Evolutionary conservation across 768 basidiomycete species (phyloP).

Genomic region (Saitozyma podzolica): DNA sequence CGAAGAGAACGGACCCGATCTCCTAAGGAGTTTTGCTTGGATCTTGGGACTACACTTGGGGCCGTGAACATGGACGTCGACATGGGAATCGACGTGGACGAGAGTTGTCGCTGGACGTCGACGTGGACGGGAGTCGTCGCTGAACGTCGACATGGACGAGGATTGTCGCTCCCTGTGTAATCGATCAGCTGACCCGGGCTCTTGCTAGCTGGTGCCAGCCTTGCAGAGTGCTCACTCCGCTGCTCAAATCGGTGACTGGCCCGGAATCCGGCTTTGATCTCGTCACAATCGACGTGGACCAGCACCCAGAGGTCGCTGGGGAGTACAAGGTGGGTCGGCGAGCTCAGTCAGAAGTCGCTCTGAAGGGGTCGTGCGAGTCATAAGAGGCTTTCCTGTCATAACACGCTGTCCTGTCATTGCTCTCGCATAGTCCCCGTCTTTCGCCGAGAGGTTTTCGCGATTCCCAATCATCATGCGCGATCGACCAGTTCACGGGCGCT

Average conservation of each 20-base stretch:
- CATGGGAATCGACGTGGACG: too few species aligned
- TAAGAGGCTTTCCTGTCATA: too few species aligned
- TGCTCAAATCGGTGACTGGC: slow-evolving; percentile 34
- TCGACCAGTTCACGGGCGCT: not conserved
- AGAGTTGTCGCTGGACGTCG: too few species aligned
- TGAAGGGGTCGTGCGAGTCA: not conserved
- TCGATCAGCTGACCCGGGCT: not conserved
- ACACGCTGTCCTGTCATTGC: too few species aligned
- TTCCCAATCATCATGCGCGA: not conserved
- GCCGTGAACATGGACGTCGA: too few species aligned
- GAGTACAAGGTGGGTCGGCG: slow-evolving; percentile 37
- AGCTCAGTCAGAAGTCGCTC: not conserved
- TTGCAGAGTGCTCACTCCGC: slow-evolving; percentile 43
- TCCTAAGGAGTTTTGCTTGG: not conserved
- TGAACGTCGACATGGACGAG: too few species aligned
- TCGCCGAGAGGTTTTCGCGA: too few species aligned
- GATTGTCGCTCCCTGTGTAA: too few species aligned
- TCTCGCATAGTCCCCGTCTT: too few species aligned
- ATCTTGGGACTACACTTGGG: too few species aligned
- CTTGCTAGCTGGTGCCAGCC: slow-evolving; percentile 41
- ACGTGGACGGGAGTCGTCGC: too few species aligned
- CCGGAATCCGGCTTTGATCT: slow-evolving; percentile 33
- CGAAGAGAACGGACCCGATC: not conserved
- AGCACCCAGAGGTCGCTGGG: slow-evolving; percentile 37
- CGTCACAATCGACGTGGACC: slow-evolving; percentile 41